These are phyloP conservation scores for Backusella mclennaniae DNA, from an alignment of 192 early-diverging fungal species.

Conservation along the genomic window DNA sequence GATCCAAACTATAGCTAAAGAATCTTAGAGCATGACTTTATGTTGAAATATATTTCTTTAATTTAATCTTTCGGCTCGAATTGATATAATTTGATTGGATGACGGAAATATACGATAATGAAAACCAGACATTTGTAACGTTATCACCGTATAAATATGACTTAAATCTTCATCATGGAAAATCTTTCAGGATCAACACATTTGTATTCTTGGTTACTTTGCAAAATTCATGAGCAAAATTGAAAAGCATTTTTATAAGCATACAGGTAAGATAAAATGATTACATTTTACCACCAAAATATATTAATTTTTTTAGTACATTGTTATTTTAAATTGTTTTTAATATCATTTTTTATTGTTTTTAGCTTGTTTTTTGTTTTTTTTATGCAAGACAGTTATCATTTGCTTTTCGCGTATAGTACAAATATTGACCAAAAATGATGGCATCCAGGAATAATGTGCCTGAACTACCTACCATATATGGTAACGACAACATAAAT, in stretches of 20 bases:
- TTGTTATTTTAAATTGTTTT: background rate
- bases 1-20: background rate
- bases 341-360: background rate
- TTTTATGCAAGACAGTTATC: background rate
- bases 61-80: background rate
- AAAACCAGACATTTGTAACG: background rate
- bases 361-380: background rate
- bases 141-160: background rate
- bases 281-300: background rate
- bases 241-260: background rate
- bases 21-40: too few relatives aligned
- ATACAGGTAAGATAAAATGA: background rate
- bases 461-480: constrained; percentile 63
- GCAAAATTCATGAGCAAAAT: background rate
- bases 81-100: background rate
- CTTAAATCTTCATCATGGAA: background rate
- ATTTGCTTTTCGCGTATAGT: constrained; percentile 11
- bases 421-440: constrained; percentile 52
- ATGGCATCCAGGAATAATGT: constrained; percentile 68
- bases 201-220: background rate
- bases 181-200: background rate
- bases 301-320: background rate
- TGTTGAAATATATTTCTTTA: background rate
- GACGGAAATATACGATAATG: background rate
- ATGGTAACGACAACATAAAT: constrained; percentile 39